Base-by-base conservation (phyloP, 805 yeast genomes). In the Myxozyma monticola region DNA sequence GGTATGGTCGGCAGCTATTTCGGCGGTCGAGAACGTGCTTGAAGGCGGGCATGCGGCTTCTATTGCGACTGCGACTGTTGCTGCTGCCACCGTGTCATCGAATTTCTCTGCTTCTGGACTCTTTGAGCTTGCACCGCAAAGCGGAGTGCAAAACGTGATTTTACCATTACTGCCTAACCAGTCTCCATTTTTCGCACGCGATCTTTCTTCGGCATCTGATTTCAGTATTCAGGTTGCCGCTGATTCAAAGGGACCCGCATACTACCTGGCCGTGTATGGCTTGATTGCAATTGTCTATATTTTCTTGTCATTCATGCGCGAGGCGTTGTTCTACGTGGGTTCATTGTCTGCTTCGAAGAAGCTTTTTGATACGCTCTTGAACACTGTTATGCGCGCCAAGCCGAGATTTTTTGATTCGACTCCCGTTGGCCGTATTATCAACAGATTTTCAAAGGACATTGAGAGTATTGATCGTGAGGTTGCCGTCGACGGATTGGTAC, bases 351-450 rank as follows among this genome's bases (percentile, higher is more conserved):
- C 96, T 10, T 84, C 98, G 3, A 79, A 84, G 64, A 75, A 73
- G 57, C 77, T 91, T 47, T 93, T 91, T 68, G 73, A 76, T 49
- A 73, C 73, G 37, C 77, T 90, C 15, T 73, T 90, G 63, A 65
- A 72, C 15, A 77, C 77, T n/a, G 83, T 89, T 30, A 67, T 90
- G 64, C 78, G 84, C 55, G 95, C 97, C 1, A 85, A 77, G 56
- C 73, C 89, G 58, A 78, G 97, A 63, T 93, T 93, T 69, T 93
- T 90, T 68, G 99, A 93, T 66, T 77, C 93, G 18, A 91, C 98
- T 4, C 98, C 99, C 9, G 79, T 86, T 60, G 99, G 99, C 26
- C 83, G 98, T 68, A 87, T 91, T 48, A 88, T 93, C 89, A 93
- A 91, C 69, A 78, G 99, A 66, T 91, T 93, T 65, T 88, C 97